Conservation (phyloP, 345 rosid genomes). For the Brassica incana region DNA sequence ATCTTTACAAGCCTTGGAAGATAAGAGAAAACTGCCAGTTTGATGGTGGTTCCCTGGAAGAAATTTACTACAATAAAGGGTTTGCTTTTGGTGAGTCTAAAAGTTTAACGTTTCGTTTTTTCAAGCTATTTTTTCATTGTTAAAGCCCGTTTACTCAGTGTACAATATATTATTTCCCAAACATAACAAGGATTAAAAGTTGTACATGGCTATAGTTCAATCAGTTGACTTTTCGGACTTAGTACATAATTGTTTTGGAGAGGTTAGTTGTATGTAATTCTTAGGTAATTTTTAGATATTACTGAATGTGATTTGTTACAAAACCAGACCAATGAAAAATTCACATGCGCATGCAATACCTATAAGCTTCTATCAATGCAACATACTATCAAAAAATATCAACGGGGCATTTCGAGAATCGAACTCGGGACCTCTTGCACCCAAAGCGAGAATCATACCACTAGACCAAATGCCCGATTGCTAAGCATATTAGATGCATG, state of each 20-base stretch:
- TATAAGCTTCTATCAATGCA: not conserved
- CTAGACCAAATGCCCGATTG: slow-evolving; percentile 64
- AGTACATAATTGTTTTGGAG: too few species aligned
- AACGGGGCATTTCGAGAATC: slow-evolving; percentile 35
- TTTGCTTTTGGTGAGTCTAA: too few species aligned
- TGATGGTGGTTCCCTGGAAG: too few species aligned
- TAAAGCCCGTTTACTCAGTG: not conserved
- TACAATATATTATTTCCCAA: too few species aligned
- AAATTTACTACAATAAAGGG: too few species aligned
- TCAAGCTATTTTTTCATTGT: not conserved
- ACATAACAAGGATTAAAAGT: too few species aligned
- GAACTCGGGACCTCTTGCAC: slow-evolving; percentile 17
- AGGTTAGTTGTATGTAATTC: not conserved
- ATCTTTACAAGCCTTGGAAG: too few species aligned
- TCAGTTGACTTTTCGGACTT: too few species aligned
- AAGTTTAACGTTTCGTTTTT: too few species aligned
- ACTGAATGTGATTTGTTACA: too few species aligned
- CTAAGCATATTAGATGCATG: not conserved
- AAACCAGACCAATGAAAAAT: not conserved
- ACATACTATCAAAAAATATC: not conserved
- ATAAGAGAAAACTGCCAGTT: too few species aligned
- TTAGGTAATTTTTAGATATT: not conserved
- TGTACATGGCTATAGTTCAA: too few species aligned
- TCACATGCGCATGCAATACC: not conserved
- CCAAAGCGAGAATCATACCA: slow-evolving; percentile 52